A percentile compares a stretch with the other conserved stretches of the same genome.
Evolutionary conservation across 768 basidiomycete genomes (phyloP).

Genomic region (Trametes villosa): DNA sequence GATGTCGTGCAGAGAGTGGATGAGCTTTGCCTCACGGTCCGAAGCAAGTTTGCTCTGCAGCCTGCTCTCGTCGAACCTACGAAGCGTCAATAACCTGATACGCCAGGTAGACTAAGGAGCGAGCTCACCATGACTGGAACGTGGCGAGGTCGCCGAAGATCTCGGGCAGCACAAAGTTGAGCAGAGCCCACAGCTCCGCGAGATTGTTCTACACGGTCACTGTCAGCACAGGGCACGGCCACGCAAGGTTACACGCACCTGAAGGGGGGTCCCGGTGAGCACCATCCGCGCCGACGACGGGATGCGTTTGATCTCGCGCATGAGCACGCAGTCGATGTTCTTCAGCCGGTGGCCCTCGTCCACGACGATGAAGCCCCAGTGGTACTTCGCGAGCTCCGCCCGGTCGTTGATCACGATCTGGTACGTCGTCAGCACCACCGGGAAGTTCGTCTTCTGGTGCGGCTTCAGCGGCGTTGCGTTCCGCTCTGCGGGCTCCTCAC

Average conservation of each 20-base stretch:
- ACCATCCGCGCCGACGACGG: conserved; percentile 86
- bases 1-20: conserved; percentile 83
- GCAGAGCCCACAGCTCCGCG: conserved; percentile 90
- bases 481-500: conserved; percentile 6
- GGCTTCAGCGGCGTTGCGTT: conserved; percentile 28
- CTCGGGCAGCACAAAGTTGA: conserved; percentile 95
- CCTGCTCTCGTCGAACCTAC: conserved; percentile 76
- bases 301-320: conserved; percentile 89
- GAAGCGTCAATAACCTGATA: too few species aligned
- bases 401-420: conserved; percentile 91
- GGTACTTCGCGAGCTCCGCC: conserved; percentile 61
- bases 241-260: conserved; percentile 54
- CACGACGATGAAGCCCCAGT: conserved; percentile 93
- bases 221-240: background rate
- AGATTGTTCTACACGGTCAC: conserved; percentile 82
- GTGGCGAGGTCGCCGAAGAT: conserved; percentile 88
- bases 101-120: conserved; percentile 15
- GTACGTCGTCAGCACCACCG: conserved; percentile 89
- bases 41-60: conserved; percentile 60
- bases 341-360: conserved; percentile 96
- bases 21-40: conserved; percentile 65
- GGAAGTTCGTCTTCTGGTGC: conserved; percentile 54
- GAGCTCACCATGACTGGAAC: conserved; percentile 82
- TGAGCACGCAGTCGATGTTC: conserved; percentile 90
- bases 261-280: conserved; percentile 93